A percentile compares a stretch with the other conserved stretches of the same genome.
phyloP scores from a whole-genome alignment of 768 basidiomycete species.

The Tricholoma sp. region DNA sequence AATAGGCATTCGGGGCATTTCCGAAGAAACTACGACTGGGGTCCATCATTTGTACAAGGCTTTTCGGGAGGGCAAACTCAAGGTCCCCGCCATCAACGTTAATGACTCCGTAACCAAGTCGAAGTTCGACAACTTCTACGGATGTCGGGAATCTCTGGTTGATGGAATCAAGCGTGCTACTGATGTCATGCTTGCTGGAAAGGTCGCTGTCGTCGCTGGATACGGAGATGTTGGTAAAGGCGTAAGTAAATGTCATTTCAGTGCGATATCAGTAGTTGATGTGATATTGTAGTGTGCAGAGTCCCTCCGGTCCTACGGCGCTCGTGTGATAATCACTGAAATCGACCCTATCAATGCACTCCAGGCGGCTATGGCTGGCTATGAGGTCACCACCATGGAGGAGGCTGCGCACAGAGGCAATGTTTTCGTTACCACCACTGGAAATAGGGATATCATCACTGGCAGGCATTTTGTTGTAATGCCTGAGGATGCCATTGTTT shows the following conservation, averaged over 20 bases:
- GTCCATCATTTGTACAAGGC: conserved; percentile 99
- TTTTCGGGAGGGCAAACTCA: conserved; percentile 92
- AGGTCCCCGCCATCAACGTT: conserved; percentile 98
- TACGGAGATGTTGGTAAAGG: conserved; percentile 99
- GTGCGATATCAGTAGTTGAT: neutral
- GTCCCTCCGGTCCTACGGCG: conserved; percentile 94
- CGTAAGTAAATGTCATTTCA: conserved; percentile 45
- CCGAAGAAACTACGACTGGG: conserved; percentile 99
- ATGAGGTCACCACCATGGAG: conserved; percentile 98
- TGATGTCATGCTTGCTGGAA: conserved; percentile 99
- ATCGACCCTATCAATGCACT: conserved; percentile 99
- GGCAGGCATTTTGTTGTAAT: conserved; percentile 87
- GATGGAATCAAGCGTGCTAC: conserved; percentile 99
- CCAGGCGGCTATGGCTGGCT: conserved; percentile 99
- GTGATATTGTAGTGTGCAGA: conserved; percentile 82
- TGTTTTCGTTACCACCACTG: conserved; percentile 97
- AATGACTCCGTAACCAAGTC: conserved; percentile 99
- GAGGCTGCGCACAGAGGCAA: conserved; percentile 87
- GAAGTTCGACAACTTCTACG: conserved; percentile 99
- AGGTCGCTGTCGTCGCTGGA: conserved; percentile 98
- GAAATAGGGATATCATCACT: conserved; percentile 97
- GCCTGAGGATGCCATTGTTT: conserved; percentile 98
- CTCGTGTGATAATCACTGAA: conserved; percentile 94
- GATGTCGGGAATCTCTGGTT: conserved; percentile 98
- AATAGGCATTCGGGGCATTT: conserved; percentile 84